Percentiles rank a stretch among this genome's conserved stretches.
These are phyloP conservation scores for Straminergon stramineum DNA, from an alignment of 225 moss, liverwort and hornwort species.

Conservation along the genomic window DNA sequence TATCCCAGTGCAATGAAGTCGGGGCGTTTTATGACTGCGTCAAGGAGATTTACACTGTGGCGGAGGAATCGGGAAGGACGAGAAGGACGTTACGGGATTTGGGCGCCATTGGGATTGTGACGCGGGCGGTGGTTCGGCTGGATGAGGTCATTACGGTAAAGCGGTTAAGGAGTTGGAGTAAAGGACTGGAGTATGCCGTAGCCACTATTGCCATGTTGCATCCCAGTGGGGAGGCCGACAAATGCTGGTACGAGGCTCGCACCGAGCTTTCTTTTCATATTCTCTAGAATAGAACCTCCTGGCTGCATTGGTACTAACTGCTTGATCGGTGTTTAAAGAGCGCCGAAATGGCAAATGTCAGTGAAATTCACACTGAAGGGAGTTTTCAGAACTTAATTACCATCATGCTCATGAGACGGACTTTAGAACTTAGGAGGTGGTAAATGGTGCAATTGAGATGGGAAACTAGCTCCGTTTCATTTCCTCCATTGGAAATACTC, in stretches of 20 bases:
- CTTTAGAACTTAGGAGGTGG: too few species aligned
- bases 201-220: slow-evolving; percentile 41
- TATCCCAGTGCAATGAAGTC: background rate
- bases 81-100: slow-evolving; percentile 22
- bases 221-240: slow-evolving; percentile 14
- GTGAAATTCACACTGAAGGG: background rate
- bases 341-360: background rate
- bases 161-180: background rate
- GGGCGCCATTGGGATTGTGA: slow-evolving; percentile 35
- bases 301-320: background rate
- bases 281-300: background rate
- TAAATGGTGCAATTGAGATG: too few species aligned
- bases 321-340: background rate
- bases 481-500: too few species aligned
- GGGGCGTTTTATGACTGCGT: background rate
- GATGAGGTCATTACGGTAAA: background rate
- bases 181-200: slow-evolving; percentile 35
- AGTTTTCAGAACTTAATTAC: background rate
- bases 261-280: background rate
- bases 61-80: slow-evolving; percentile 46
- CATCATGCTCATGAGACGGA: background rate
- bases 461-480: too few species aligned
- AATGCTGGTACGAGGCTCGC: background rate
- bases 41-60: slow-evolving; percentile 29
- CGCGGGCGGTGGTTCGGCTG: background rate